phyloP scores from a whole-genome alignment of 768 basidiomycete species.

The Pleurotus cornucopiae region DNA sequence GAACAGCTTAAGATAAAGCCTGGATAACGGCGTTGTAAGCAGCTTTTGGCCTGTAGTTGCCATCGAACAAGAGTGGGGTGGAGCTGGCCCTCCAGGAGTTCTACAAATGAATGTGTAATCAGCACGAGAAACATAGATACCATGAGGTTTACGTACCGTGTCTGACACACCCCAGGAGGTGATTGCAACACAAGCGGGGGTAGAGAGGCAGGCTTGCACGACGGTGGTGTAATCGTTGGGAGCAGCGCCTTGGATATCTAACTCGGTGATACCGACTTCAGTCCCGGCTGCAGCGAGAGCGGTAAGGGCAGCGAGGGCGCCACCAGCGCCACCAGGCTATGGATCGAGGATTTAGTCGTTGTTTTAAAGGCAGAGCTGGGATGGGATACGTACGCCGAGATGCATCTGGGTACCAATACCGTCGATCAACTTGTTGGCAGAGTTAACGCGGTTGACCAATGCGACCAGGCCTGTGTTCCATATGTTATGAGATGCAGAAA shows the following conservation, averaged over 20 bases:
- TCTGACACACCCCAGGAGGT: conserved; percentile 49
- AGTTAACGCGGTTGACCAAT: conserved; percentile 39
- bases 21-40: conserved; percentile 28
- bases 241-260: conserved; percentile 34
- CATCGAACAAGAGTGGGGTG: conserved; percentile 42
- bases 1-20: conserved; percentile 11
- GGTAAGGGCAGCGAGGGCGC: conserved; percentile 38
- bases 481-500: background rate
- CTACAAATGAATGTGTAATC: conserved; percentile 11
- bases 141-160: conserved; percentile 17
- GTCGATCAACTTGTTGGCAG: conserved; percentile 34
- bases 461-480: conserved; percentile 26
- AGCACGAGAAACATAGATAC: background rate
- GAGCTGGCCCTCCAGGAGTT: conserved; percentile 43
- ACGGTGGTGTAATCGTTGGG: conserved; percentile 42
- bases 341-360: background rate
- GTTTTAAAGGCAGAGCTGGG: background rate
- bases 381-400: conserved; percentile 21
- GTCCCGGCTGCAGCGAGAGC: conserved; percentile 37
- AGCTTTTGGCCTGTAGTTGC: conserved; percentile 41
- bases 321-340: conserved; percentile 36
- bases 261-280: conserved; percentile 45
- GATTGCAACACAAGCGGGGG: conserved; percentile 39
- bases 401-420: conserved; percentile 48
- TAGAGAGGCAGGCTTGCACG: conserved; percentile 39